Base-by-base conservation (phyloP, 345 rosid species). In the Populus ilicifolia region DNA sequence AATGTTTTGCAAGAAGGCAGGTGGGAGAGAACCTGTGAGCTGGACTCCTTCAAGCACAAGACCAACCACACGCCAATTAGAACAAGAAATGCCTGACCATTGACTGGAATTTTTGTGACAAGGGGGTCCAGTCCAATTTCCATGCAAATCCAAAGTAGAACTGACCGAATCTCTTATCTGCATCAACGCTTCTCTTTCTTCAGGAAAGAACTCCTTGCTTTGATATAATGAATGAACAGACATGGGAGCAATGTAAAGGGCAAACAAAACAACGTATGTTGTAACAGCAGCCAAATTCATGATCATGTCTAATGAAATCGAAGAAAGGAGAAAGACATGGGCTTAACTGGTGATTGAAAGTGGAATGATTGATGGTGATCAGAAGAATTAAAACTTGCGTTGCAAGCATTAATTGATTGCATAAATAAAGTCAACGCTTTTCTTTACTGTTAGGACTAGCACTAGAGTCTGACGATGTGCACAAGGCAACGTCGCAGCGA, bases 81-180 rank as follows among this genome's bases (percentile, higher is more conserved):
- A 83, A 72, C 93, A 89, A 14, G 70, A 43, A 72, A 89, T 50
- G 2, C 93, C 93, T 50, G 50, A 50, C 93, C 91, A 89, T 54
- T 79, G 75, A 84, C 86, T 85, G 18, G 6, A 10, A 52, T 82
- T 73, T 14, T 70, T n/a, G 48, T 23, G 7, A 70, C 93, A 89
- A 12, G 90, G 90, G 1, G 88, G 88, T 11, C 93, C 91, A 5
- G 89, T 84, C 93, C 93, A 89, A 20, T 70, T 79, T 8, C 27
- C 33, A 27, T 85, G 84, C 81, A 86, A 69, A 50, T 80, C 68
- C 2, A 36, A 69, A 35, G 84, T 50, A 18, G 86, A 83, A 69
- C 23, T 41, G 27, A 84, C 11, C 8, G 85, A 85, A 69, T 86
- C 87, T 67, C 89, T 85, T 1, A 89, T 52, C 78, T 62, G 79